Percentiles rank a stretch among this genome's conserved stretches.
Evolutionary conservation across 2,329 filamentous ascomycete species (phyloP).

Genomic region (Tolypocladium sp.): DNA sequence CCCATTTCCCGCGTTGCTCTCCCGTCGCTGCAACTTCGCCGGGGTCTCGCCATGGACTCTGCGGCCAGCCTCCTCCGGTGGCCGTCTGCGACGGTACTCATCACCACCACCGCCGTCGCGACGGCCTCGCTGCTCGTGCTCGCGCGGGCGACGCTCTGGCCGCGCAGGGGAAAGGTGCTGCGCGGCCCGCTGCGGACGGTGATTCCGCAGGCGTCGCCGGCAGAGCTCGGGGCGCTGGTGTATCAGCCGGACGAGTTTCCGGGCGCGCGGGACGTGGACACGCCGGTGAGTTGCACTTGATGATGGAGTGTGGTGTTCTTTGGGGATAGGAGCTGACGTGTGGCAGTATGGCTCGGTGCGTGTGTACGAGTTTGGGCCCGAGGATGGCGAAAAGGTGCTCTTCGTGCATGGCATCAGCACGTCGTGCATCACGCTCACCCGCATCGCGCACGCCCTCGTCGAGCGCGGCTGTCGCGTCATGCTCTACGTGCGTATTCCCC

Average conservation of each 20-base stretch:
- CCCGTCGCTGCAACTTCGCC: not conserved
- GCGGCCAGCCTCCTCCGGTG: constrained; percentile 12
- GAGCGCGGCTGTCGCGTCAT: constrained; percentile 68
- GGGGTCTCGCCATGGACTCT: constrained; percentile 16
- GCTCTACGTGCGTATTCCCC: constrained; percentile 49
- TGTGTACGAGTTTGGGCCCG: constrained; percentile 76
- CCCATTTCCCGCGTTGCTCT: not conserved
- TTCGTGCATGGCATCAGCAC: constrained; percentile 81
- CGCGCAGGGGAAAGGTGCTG: constrained; percentile 27
- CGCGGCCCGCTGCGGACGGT: constrained; percentile 34
- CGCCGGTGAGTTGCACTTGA: constrained; percentile 37
- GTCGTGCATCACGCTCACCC: constrained; percentile 63
- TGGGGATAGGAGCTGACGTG: constrained; percentile 2
- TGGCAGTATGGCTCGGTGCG: constrained; percentile 61
- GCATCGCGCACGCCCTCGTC: constrained; percentile 58
- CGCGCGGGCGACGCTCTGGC: constrained; percentile 28
- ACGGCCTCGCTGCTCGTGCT: constrained; percentile 29
- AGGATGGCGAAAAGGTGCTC: constrained; percentile 62
- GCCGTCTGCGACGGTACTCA: constrained; percentile 17
- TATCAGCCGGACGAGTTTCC: constrained; percentile 64
- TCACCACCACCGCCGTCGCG: constrained; percentile 30
- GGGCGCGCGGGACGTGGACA: constrained; percentile 62
- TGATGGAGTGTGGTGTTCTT: not conserved
- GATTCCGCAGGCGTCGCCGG: constrained; percentile 23
- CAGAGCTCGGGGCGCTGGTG: constrained; percentile 26